Percentiles rank a stretch among this genome's conserved stretches.
phyloP scores from a whole-genome alignment of 1,139 yeast species.

The Arxiozyma heterogenica region DNA sequence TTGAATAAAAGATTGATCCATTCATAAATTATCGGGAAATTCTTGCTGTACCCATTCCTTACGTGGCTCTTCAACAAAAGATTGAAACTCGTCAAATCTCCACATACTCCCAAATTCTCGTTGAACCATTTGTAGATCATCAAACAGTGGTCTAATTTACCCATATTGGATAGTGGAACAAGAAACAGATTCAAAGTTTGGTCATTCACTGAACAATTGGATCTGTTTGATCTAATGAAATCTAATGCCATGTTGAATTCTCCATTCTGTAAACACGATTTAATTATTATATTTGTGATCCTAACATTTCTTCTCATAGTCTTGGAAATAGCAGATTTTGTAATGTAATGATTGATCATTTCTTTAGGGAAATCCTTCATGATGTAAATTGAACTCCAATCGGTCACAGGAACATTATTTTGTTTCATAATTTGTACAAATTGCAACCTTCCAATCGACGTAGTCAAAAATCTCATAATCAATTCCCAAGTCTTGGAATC shows the following conservation, averaged over 20 bases:
- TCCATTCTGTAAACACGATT: neutral
- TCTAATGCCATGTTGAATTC: neutral
- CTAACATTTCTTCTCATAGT: neutral
- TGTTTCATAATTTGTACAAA: slow-evolving; percentile 25
- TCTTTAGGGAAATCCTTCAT: neutral
- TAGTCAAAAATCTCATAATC: slow-evolving; percentile 23
- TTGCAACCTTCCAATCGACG: slow-evolving; percentile 24
- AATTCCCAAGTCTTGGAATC: slow-evolving; percentile 35
- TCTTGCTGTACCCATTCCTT: slow-evolving; percentile 27
- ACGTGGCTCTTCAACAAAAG: slow-evolving; percentile 31
- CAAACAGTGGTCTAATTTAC: slow-evolving; percentile 31
- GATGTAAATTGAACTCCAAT: neutral
- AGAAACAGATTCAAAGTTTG: slow-evolving; percentile 28
- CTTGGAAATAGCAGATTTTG: neutral
- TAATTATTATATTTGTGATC: neutral
- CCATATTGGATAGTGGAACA: slow-evolving; percentile 24
- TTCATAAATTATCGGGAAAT: slow-evolving; percentile 19
- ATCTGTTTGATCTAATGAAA: neutral
- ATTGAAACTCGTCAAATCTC: slow-evolving; percentile 27
- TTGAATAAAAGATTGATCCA: slow-evolving; percentile 8
- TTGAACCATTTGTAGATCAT: slow-evolving; percentile 28
- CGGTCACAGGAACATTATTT: neutral
- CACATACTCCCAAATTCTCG: slow-evolving; percentile 18
- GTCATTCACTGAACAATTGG: neutral
- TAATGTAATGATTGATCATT: neutral